phyloP scores from a whole-genome alignment of 225 moss, liverwort and hornwort genomes.

The Climacium dendroides region DNA sequence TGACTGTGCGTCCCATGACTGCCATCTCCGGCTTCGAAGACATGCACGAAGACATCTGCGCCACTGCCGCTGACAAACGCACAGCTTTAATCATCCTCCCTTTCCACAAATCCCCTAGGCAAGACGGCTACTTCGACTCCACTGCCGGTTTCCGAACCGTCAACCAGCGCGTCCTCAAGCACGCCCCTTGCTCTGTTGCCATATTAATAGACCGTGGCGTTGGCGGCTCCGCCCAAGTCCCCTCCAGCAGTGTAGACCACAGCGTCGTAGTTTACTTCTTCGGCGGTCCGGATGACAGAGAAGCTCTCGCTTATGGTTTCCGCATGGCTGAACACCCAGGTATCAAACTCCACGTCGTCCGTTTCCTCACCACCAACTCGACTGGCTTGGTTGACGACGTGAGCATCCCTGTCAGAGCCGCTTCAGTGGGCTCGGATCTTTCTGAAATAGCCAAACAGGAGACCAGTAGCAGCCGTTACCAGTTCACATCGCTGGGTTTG shows the following conservation, averaged over 20 bases:
- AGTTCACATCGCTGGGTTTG: conserved; percentile 17
- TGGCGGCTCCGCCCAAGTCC: conserved; percentile 47
- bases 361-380: conserved; percentile 1
- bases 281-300: conserved; percentile 80
- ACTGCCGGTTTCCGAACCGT: conserved; percentile 43
- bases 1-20: conserved; percentile 61
- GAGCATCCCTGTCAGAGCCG: not conserved
- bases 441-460: conserved; percentile 10
- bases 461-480: conserved; percentile 7
- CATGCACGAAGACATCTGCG: conserved; percentile 83
- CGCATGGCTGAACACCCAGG: conserved; percentile 77
- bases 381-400: not conserved
- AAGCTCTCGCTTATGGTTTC: conserved; percentile 67
- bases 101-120: conserved; percentile 54
- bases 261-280: conserved; percentile 59
- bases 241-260: conserved; percentile 62
- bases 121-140: conserved; percentile 45
- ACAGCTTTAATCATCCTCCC: conserved; percentile 60
- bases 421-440: conserved; percentile 2
- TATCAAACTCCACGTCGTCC: conserved; percentile 43
- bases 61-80: conserved; percentile 71
- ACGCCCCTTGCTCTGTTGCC: conserved; percentile 73
- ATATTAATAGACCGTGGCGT: conserved; percentile 69
- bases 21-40: conserved; percentile 74
- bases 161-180: conserved; percentile 57